Base-by-base conservation (phyloP, 441 rosid species). In the Erodium moschatum region DNA sequence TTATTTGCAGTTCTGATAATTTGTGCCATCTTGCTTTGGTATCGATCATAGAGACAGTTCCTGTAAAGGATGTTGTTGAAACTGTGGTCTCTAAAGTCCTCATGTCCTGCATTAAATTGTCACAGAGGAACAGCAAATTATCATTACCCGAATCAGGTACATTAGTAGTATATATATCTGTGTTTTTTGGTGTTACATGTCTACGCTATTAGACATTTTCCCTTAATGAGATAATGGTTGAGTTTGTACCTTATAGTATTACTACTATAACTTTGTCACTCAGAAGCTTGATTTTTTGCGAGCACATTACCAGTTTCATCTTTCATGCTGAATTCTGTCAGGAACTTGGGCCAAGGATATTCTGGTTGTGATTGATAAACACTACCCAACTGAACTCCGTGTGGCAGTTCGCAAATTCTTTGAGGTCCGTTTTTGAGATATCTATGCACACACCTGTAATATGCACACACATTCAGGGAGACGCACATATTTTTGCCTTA, bases 331-430 rank as follows among this genome's bases (percentile, higher is more conserved):
- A 42, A 44, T 76, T 73, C 67, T 67, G 19, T 18, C 70, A 95
- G 99, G 95, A 73, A 81, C 76, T 77, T 84, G 95, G 96, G 89
- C 83, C 46, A 88, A 88, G 81, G 81, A 82, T 69, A 81, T 85
- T 70, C 75, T 95, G 77, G 77, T 81, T 79, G 85, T 73, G 71
- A 75, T 87, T 70, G 77, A 81, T 77, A 88, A 84, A 82, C 88
- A 79, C 63, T 90, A 90, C 83, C 91, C 96, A 42, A 83, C 83
- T 63, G 89, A 92, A 78, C 74, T 92, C 60, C 89, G 72, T 11
- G 78, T 63, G 64, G 86, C 91, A 0, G 83, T 90, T 75, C 74
- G 54, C 50, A 86, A 80, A 65, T 89, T 90, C 77, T 70, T 95
- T 75, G 85, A 87, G 93, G 99, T 95, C 20, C 20, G 83, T 74